phyloP scores from a whole-genome alignment of 2,329 filamentous ascomycete species.

The Pseudovirgaria hyperparasitica region DNA sequence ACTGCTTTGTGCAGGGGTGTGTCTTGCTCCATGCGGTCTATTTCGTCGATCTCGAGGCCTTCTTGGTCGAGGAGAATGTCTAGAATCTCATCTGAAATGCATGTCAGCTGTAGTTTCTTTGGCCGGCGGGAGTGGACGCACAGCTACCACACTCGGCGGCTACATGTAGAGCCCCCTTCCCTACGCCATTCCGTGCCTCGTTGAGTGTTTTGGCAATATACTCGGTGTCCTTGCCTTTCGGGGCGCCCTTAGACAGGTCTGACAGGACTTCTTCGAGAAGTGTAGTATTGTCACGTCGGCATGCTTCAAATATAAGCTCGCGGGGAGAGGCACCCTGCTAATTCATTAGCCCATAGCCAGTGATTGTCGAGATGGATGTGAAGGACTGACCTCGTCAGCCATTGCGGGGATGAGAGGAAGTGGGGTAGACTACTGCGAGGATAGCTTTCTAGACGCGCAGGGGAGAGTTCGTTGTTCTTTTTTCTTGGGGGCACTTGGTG shows the following conservation, averaged over 20 bases:
- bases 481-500: background rate
- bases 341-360: slow-evolving; percentile 6
- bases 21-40: slow-evolving; percentile 58
- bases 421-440: too few species aligned
- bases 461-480: too few species aligned
- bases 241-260: slow-evolving; percentile 31
- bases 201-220: slow-evolving; percentile 72
- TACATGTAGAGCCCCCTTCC: slow-evolving; percentile 80
- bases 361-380: slow-evolving; percentile 2
- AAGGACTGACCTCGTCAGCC: slow-evolving; percentile 20
- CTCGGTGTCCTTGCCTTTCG: slow-evolving; percentile 38
- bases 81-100: slow-evolving; percentile 55
- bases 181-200: slow-evolving; percentile 69
- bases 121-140: slow-evolving; percentile 31
- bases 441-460: too few species aligned
- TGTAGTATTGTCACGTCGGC: slow-evolving; percentile 81
- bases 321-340: slow-evolving; percentile 67
- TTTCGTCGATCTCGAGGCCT: slow-evolving; percentile 72
- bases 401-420: too few species aligned
- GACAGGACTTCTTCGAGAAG: slow-evolving; percentile 63
- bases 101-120: slow-evolving; percentile 6
- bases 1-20: slow-evolving; percentile 71
- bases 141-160: slow-evolving; percentile 78
- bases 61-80: slow-evolving; percentile 74
- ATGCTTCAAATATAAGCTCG: slow-evolving; percentile 85